Evolutionary conservation across 1,284 basidiomycete genomes (phyloP).

Genomic region (Puccinia brachypodii): DNA sequence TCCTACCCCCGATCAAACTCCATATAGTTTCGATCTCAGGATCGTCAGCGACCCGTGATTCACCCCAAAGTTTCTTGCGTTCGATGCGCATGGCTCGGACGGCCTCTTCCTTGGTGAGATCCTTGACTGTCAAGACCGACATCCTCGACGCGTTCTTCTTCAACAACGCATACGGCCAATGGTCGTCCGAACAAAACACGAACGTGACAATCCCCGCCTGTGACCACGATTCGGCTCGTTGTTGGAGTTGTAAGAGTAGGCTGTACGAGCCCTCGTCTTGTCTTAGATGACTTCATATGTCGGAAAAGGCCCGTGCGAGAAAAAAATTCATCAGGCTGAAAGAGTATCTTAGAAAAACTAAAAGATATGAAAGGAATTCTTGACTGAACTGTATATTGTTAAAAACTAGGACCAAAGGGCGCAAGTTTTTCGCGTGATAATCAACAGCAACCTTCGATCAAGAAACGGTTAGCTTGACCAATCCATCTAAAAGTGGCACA

Average conservation of each 20-base stretch:
- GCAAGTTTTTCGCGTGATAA: constrained; percentile 28
- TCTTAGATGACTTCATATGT: constrained; percentile 20
- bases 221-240: constrained; percentile 44
- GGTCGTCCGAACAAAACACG: constrained; percentile 47
- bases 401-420: constrained; percentile 38
- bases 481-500: background rate
- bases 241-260: constrained; percentile 35
- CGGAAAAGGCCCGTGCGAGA: background rate
- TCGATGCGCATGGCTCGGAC: constrained; percentile 31
- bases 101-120: constrained; percentile 33
- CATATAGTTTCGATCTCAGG: constrained; percentile 29
- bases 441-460: constrained; percentile 36
- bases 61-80: constrained; percentile 40
- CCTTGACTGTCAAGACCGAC: constrained; percentile 38
- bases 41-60: constrained; percentile 19
- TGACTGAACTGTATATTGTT: constrained; percentile 47
- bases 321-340: background rate
- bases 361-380: no score
- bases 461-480: background rate
- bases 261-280: constrained; percentile 44
- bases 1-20: constrained; percentile 32
- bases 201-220: constrained; percentile 47
- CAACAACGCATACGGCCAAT: constrained; percentile 37
- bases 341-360: no score
- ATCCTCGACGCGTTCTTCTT: constrained; percentile 39